Percentiles rank a stretch among this genome's conserved stretches.
Conservation (phyloP, 352 stramenopile genomes). For the Heterotrichella gracilis region DNA sequence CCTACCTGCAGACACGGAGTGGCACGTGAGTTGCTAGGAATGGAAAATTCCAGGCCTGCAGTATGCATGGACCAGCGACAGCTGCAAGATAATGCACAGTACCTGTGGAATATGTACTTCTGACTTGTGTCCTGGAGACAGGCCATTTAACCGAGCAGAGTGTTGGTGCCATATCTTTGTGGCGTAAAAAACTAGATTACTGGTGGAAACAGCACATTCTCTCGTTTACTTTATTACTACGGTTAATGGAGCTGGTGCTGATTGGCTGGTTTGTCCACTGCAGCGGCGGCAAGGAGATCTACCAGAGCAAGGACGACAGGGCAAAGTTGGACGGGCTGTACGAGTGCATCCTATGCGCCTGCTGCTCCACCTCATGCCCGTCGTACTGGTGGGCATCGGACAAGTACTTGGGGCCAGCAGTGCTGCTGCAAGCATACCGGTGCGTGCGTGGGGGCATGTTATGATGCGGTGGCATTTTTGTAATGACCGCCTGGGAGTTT, state of each 20-base stretch:
- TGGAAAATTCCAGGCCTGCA: not conserved
- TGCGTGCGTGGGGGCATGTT: no score
- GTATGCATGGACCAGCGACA: not conserved
- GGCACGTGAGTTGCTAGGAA: slow-evolving; percentile 24
- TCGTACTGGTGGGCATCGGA: slow-evolving; percentile 86
- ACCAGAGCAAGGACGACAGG: slow-evolving; percentile 66
- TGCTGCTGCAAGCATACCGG: slow-evolving; percentile 66
- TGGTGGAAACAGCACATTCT: no score
- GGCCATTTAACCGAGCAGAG: no score
- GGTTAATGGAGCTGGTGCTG: no score
- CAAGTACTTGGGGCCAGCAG: slow-evolving; percentile 55
- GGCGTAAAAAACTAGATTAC: no score
- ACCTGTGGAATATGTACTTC: not conserved
- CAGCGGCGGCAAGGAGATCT: slow-evolving; percentile 24
- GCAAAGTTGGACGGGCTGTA: slow-evolving; percentile 99
- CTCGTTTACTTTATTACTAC: no score
- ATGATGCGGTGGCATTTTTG: no score
- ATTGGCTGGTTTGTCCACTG: no score
- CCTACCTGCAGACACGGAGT: slow-evolving; percentile 92
- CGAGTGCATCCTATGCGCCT: slow-evolving; percentile 97
- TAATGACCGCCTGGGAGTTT: no score
- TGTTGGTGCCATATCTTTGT: no score
- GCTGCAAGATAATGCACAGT: not conserved
- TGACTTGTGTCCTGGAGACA: no score
- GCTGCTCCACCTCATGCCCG: slow-evolving; percentile 86